phyloP scores from a whole-genome alignment of 2,329 filamentous ascomycete genomes.

The Stagonosporopsis cucurbitacearum region DNA sequence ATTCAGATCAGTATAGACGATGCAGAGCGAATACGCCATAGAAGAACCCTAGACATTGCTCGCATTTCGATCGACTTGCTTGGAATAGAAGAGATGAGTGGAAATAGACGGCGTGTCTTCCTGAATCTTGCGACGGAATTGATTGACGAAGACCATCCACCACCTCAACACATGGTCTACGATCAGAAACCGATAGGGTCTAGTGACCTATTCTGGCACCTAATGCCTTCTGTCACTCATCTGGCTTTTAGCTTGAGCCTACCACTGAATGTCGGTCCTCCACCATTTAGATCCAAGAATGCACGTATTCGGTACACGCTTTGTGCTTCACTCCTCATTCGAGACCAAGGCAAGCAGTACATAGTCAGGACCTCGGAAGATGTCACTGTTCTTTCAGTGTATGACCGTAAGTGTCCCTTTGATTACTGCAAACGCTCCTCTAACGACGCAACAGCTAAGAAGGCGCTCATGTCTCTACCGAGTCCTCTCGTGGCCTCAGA shows the following conservation, averaged over 20 bases:
- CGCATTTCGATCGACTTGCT: slow-evolving; percentile 60
- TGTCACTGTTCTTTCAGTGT: slow-evolving; percentile 59
- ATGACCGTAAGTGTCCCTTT: slow-evolving; percentile 55
- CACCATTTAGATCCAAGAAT: slow-evolving; percentile 60
- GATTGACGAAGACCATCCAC: slow-evolving; percentile 58
- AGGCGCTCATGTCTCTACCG: slow-evolving; percentile 60
- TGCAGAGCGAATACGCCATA: slow-evolving; percentile 52
- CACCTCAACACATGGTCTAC: slow-evolving; percentile 58
- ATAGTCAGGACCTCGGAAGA: slow-evolving; percentile 59
- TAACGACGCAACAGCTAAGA: slow-evolving; percentile 52
- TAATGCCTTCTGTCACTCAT: slow-evolving; percentile 55
- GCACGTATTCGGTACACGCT: slow-evolving; percentile 60
- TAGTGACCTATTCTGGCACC: slow-evolving; percentile 56
- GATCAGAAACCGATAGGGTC: slow-evolving; percentile 48
- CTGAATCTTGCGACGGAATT: slow-evolving; percentile 60
- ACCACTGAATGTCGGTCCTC: slow-evolving; percentile 61
- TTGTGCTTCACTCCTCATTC: slow-evolving; percentile 56
- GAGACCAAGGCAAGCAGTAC: slow-evolving; percentile 56
- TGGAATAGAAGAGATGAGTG: slow-evolving; percentile 59
- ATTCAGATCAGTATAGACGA: slow-evolving; percentile 58
- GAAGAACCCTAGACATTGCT: slow-evolving; percentile 55
- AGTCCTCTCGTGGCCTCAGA: slow-evolving; percentile 60
- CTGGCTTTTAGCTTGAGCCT: slow-evolving; percentile 61
- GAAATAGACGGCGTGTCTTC: slow-evolving; percentile 56
- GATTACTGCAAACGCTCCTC: background rate